These are phyloP conservation scores for Aspergillus tubingensis DNA, from an alignment of 2,329 filamentous ascomycete genomes.

Conservation along the genomic window DNA sequence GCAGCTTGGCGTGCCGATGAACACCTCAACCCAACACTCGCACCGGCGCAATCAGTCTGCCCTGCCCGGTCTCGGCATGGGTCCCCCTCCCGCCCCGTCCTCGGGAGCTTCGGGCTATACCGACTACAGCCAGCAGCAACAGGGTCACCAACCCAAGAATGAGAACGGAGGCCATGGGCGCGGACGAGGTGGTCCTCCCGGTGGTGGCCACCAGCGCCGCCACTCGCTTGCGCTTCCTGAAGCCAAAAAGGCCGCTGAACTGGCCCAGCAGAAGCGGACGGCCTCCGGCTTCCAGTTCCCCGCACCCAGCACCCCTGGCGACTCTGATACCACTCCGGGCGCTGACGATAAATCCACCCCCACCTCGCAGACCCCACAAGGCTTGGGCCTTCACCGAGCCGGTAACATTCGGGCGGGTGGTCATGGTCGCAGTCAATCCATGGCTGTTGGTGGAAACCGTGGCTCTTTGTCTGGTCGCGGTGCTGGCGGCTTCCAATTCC, in stretches of 20 bases:
- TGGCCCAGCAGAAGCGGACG: constrained; percentile 94
- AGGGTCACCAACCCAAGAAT: constrained; percentile 65
- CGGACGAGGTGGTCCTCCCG: constrained; percentile 70
- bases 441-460: constrained; percentile 63
- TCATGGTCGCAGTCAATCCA: constrained; percentile 52
- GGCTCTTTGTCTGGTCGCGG: constrained; percentile 64
- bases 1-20: constrained; percentile 70
- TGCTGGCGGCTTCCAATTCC: constrained; percentile 73
- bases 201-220: constrained; percentile 81
- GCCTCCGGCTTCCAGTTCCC: constrained; percentile 95
- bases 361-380: constrained; percentile 56
- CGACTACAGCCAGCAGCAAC: constrained; percentile 70
- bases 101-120: constrained; percentile 83
- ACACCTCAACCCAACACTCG: constrained; percentile 74
- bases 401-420: constrained; percentile 84
- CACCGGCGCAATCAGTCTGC: constrained; percentile 99
- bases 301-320: constrained; percentile 62
- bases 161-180: constrained; percentile 71
- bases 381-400: constrained; percentile 69
- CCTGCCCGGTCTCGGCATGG: constrained; percentile 87
- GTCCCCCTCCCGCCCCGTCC: constrained; percentile 87
- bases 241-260: constrained; percentile 94
- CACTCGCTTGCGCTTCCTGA: constrained; percentile 94
- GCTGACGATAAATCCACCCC: constrained; percentile 51
- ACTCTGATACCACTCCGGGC: constrained; percentile 57